Evolutionary conservation across 768 basidiomycete genomes (phyloP).

Genomic region (Trametes coccinea): DNA sequence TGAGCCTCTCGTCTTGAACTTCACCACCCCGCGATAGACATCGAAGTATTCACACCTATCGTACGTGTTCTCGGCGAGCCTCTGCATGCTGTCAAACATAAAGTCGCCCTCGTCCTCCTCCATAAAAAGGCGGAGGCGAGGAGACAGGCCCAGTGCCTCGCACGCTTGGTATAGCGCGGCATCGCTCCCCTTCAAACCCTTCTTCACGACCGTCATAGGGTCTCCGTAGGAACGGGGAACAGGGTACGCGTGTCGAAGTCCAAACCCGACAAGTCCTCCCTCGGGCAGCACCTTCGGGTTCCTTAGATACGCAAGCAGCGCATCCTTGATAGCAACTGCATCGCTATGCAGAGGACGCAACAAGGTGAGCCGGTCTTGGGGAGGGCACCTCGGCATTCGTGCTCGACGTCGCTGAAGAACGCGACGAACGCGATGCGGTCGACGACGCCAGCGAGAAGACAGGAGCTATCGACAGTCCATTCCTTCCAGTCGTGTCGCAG

Average conservation of each 20-base stretch:
- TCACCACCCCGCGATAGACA: no score
- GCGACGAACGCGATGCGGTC: constrained; percentile 38
- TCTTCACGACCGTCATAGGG: background rate
- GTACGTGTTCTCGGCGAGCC: background rate
- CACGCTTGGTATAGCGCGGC: constrained; percentile 1
- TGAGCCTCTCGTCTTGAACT: no score
- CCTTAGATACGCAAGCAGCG: constrained; percentile 30
- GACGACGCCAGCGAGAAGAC: constrained; percentile 14
- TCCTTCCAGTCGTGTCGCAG: constrained; percentile 28
- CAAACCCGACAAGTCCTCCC: constrained; percentile 43
- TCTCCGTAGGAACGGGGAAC: background rate
- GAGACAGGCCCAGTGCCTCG: background rate
- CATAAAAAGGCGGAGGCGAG: background rate
- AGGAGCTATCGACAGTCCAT: constrained; percentile 36
- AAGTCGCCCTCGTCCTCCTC: background rate
- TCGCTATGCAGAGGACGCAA: background rate
- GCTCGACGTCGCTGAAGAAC: constrained; percentile 47
- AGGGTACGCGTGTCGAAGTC: constrained; percentile 35
- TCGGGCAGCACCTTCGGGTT: constrained; percentile 33
- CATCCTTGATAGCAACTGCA: constrained; percentile 14
- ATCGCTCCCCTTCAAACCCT: constrained; percentile 8
- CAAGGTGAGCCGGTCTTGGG: background rate
- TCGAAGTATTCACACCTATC: background rate
- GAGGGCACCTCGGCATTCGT: constrained; percentile 32
- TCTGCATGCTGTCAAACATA: background rate